A percentile compares a stretch with the other conserved stretches of the same genome.
Conservation (phyloP, 768 basidiomycete genomes). For the Suillus spraguei region DNA sequence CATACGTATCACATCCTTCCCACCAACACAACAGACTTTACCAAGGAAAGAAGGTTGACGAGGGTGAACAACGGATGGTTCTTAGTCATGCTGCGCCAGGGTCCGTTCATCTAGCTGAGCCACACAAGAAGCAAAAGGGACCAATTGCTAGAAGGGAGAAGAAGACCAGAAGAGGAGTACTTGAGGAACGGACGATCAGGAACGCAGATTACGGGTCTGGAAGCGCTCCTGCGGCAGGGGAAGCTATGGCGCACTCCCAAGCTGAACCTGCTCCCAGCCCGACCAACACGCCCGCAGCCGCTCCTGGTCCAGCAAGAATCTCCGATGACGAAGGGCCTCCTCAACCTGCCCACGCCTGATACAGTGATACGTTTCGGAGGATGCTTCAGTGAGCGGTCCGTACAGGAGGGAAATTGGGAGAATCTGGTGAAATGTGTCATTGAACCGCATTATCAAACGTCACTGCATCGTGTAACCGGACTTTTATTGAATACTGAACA, state of each 20-base stretch:
- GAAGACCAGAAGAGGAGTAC: constrained; percentile 5
- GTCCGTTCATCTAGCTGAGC: neutral
- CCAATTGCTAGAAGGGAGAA: neutral
- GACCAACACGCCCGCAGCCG: constrained; percentile 16
- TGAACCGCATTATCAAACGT: neutral
- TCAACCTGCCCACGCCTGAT: constrained; percentile 6
- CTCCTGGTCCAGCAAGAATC: constrained; percentile 14
- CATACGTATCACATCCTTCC: constrained; percentile 30
- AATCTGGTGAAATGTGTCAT: neutral
- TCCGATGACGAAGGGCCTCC: neutral
- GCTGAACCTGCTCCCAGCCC: constrained; percentile 16
- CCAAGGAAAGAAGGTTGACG: constrained; percentile 10
- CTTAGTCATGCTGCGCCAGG: constrained; percentile 2
- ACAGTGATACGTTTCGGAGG: constrained; percentile 3
- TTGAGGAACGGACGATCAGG: constrained; percentile 23
- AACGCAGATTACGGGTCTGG: constrained; percentile 31
- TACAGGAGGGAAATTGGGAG: neutral
- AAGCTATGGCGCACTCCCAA: constrained; percentile 9
- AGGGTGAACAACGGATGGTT: neutral
- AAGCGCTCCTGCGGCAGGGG: constrained; percentile 1
- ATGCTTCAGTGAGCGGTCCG: neutral
- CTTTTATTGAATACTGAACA: neutral
- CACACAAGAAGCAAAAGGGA: neutral
- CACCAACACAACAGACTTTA: constrained; percentile 32
- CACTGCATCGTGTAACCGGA: neutral